phyloP scores from a whole-genome alignment of 2,329 filamentous ascomycete species.

The Diaporthe sp. region DNA sequence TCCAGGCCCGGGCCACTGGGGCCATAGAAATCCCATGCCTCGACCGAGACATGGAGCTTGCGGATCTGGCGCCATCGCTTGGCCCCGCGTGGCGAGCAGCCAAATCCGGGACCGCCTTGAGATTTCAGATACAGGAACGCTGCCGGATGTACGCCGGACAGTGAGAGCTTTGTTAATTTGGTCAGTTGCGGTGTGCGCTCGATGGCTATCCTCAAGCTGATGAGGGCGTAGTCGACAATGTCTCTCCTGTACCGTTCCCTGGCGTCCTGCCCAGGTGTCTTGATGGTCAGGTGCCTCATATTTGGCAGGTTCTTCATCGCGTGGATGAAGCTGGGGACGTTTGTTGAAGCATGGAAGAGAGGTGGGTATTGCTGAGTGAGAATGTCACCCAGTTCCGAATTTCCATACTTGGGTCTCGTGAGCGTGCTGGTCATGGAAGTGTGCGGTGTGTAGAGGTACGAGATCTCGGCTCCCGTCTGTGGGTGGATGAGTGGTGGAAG shows the following conservation, averaged over 20 bases:
- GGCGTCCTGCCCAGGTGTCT: constrained; percentile 79
- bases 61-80: constrained; percentile 84
- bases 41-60: constrained; percentile 79
- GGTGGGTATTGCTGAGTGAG: constrained; percentile 90
- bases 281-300: constrained; percentile 80
- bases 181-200: constrained; percentile 75
- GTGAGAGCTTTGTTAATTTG: constrained; percentile 76
- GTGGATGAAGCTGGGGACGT: constrained; percentile 85
- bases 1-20: constrained; percentile 69
- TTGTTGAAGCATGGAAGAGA: constrained; percentile 89
- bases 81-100: constrained; percentile 77
- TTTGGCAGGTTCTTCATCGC: constrained; percentile 78
- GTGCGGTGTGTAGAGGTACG: constrained; percentile 85
- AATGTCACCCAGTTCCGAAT: constrained; percentile 82
- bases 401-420: constrained; percentile 82
- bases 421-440: constrained; percentile 72
- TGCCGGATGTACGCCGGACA: constrained; percentile 80
- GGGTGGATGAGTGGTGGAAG: constrained; percentile 88
- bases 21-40: constrained; percentile 75
- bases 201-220: constrained; percentile 85
- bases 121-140: constrained; percentile 84
- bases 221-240: constrained; percentile 89
- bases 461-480: constrained; percentile 80
- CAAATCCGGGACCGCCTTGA: constrained; percentile 72
- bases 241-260: constrained; percentile 79